A percentile compares a stretch with the other conserved stretches of the same genome.
Evolutionary conservation across 371 early-diverging fungal genomes (phyloP).

Genomic region (Actinomortierella ambigua): DNA sequence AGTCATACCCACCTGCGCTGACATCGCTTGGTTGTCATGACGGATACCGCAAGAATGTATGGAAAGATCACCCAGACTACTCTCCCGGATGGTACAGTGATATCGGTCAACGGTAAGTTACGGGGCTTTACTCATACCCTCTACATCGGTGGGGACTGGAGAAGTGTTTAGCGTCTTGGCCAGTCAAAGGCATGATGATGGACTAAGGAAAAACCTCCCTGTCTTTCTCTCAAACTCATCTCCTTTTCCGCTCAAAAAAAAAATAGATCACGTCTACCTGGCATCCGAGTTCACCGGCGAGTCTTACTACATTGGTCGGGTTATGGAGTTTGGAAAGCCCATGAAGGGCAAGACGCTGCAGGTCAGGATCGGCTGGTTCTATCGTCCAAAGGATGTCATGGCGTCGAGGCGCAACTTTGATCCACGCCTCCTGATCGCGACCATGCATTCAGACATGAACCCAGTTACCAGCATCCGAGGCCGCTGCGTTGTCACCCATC

Average conservation of each 20-base stretch:
- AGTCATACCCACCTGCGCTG: too few species aligned
- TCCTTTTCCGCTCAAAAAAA: background rate
- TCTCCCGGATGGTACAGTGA: slow-evolving; percentile 28
- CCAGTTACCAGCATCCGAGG: slow-evolving; percentile 83
- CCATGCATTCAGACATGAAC: slow-evolving; percentile 88
- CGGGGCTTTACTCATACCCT: too few species aligned
- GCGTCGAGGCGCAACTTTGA: slow-evolving; percentile 70
- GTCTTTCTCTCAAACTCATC: background rate
- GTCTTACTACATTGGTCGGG: slow-evolving; percentile 79
- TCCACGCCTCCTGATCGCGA: slow-evolving; percentile 78
- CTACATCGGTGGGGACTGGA: too few species aligned
- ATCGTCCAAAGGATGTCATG: slow-evolving; percentile 80
- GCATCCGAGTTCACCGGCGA: slow-evolving; percentile 78
- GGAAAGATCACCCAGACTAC: slow-evolving; percentile 24
- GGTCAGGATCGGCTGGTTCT: slow-evolving; percentile 82
- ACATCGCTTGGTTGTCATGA: too few species aligned
- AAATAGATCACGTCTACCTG: slow-evolving; percentile 80
- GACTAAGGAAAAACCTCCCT: background rate
- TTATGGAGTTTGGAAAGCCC: slow-evolving; percentile 78
- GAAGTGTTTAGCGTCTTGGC: too few species aligned
- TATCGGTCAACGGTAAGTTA: slow-evolving; percentile 41
- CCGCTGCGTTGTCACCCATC: slow-evolving; percentile 77
- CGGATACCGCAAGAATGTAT: background rate
- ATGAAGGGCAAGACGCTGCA: slow-evolving; percentile 54
- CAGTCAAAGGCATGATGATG: too few species aligned